A percentile compares a stretch with the other conserved stretches of the same genome.
Evolutionary conservation across 768 basidiomycete genomes (phyloP).

Genomic region (Boletales sp.): DNA sequence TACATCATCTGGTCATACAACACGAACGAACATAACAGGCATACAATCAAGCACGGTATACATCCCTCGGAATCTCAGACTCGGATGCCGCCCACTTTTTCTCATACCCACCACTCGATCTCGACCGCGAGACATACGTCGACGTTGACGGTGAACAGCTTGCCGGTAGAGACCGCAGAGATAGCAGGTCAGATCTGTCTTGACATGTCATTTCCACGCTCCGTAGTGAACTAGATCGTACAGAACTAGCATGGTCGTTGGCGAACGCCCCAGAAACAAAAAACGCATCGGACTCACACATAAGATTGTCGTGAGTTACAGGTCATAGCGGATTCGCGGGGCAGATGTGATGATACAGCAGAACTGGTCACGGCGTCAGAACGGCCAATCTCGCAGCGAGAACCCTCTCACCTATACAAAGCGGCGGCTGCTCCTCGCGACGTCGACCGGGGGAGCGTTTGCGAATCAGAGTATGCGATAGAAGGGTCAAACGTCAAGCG

Average conservation of each 20-base stretch:
- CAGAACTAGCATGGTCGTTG: constrained; percentile 7
- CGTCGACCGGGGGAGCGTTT: constrained; percentile 1
- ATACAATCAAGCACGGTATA: constrained; percentile 13
- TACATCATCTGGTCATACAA: too few species aligned
- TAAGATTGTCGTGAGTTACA: constrained; percentile 10
- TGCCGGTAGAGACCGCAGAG: constrained; percentile 1
- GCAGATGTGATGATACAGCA: constrained; percentile 50
- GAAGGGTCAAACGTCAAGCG: constrained; percentile 42
- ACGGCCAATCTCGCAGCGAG: background rate
- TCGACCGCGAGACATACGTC: background rate
- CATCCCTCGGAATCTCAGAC: constrained; percentile 13
- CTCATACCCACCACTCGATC: constrained; percentile 4
- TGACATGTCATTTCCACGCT: background rate
- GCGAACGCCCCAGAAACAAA: background rate
- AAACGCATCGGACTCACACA: constrained; percentile 17
- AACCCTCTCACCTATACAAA: constrained; percentile 53
- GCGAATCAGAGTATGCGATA: constrained; percentile 40
- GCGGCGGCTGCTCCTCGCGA: constrained; percentile 31
- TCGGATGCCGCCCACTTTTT: constrained; percentile 26
- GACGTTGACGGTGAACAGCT: background rate
- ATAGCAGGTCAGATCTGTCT: constrained; percentile 4
- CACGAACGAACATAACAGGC: background rate
- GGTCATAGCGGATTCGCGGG: constrained; percentile 8
- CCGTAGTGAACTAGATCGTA: constrained; percentile 5
- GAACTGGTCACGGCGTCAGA: constrained; percentile 35